Evolutionary conservation across 768 basidiomycete species (phyloP), one percentile per base, ranked within the genome.

Genomic region (Solioccasus polychromus): DNA sequence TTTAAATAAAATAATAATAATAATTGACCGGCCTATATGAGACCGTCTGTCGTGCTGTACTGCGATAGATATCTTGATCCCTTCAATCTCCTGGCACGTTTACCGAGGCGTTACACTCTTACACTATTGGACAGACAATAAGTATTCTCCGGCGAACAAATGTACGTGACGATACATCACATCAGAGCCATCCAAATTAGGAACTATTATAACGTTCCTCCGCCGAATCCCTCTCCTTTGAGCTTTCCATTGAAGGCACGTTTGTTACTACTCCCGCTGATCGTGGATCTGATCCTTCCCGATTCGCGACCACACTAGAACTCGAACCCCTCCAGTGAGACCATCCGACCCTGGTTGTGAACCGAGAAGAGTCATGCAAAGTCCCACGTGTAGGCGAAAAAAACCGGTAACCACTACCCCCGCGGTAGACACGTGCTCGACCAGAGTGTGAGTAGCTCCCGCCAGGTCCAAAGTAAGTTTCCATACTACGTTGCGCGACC

Each of bases 71-170:
- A 42, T 50, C 50, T 44, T 63, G 48, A 47, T 58, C 55, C 59
- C 37, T 58, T 61, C 52, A 58, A 61, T 55, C 55, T 58, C 58
- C 60, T 50, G 35, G 35, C 41, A 25, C n/a, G 35, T 47, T 61
- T 61, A 51, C 51, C 58, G 49, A 57, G 40, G 57, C 35, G 38
- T 41, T 57, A 45, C 26, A 42, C 32, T 46, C 35, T 48, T 56
- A 56, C 54, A 63, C 43, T 35, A 49, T 42, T 15, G 45, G 18
- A 30, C 39, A 28, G 49, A 60, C 52, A 59, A 60, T 57, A 51
- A 48, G 35, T 44, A 40, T 47, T 44, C 51, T 46, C 49, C 46
- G 50, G 46, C 36, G 44, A 39, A 45, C 32, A 22, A 51, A 19
- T 36, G 57, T 62, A 53, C 52, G 55, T 55, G 46, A 60, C 42